Conservation (phyloP, 225 moss, liverwort and hornwort species). For the Climacium dendroides region DNA sequence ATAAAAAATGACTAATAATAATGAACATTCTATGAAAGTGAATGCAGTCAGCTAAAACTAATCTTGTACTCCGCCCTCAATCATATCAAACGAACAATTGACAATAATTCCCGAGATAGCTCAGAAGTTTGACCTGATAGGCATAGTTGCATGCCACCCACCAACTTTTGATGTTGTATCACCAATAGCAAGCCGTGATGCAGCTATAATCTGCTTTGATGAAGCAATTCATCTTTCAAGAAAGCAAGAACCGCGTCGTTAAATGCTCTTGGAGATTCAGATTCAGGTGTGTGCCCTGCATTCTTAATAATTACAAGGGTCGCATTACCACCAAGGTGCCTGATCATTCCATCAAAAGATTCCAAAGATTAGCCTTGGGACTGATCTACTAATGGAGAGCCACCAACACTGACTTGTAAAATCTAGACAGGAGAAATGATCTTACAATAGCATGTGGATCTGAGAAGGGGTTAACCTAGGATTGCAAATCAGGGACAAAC, state of each 20-base stretch:
- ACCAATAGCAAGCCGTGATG: neutral
- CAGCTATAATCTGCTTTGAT: neutral
- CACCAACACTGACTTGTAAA: neutral
- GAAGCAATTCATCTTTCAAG: neutral
- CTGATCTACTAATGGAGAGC: neutral
- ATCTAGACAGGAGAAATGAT: neutral
- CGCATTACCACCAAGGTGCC: neutral
- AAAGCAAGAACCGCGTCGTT: conserved; percentile 1
- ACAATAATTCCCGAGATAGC: neutral
- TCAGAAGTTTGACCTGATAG: neutral
- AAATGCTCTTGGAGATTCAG: neutral
- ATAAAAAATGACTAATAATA: no score
- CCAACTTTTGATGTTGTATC: no score
- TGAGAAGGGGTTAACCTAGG: neutral
- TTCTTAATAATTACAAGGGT: neutral
- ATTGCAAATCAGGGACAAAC: neutral
- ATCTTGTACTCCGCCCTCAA: neutral
- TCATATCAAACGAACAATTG: neutral
- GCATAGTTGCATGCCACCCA: neutral
- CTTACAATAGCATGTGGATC: neutral
- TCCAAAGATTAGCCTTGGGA: neutral
- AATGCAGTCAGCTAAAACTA: no score
- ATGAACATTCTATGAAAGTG: no score
- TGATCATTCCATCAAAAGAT: neutral
- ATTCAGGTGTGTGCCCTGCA: neutral